phyloP scores from a whole-genome alignment of 441 rosid species.

The Populus hybrid region DNA sequence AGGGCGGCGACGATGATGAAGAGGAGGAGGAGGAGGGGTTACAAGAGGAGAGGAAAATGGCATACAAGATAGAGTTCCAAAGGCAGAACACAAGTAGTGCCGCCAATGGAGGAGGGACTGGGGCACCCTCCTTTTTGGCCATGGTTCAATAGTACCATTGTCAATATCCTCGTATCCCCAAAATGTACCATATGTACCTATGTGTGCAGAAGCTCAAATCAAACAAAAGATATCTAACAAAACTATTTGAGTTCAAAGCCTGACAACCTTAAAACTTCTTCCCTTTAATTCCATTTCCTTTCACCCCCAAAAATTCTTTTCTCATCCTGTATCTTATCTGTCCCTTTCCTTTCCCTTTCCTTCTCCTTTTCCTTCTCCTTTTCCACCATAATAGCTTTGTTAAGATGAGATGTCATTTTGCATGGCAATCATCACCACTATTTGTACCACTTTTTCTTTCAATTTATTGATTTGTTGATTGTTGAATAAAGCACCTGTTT shows the following conservation, averaged over 20 bases:
- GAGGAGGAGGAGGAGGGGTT: slow-evolving; percentile 36
- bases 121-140: slow-evolving; percentile 56
- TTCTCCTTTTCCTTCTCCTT: background rate
- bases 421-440: slow-evolving; percentile 5
- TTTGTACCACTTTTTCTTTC: slow-evolving; percentile 4
- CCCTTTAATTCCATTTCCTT: background rate
- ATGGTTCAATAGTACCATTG: slow-evolving; percentile 51
- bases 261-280: background rate
- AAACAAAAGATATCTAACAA: slow-evolving; percentile 8
- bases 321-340: background rate
- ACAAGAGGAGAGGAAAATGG: slow-evolving; percentile 51
- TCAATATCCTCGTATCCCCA: background rate
- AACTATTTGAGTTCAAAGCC: slow-evolving; percentile 2
- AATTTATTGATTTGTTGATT: slow-evolving; percentile 34
- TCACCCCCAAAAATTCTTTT: background rate
- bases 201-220: slow-evolving; percentile 2
- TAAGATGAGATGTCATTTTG: slow-evolving; percentile 1
- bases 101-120: slow-evolving; percentile 60
- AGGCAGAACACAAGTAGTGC: slow-evolving; percentile 40
- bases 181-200: slow-evolving; percentile 17
- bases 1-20: slow-evolving; percentile 29
- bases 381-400: background rate
- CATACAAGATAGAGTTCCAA: slow-evolving; percentile 62
- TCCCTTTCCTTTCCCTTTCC: background rate
- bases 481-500: slow-evolving; percentile 35